Conservation (phyloP, 192 early-diverging fungal genomes). For the Linnemannia elongata region DNA sequence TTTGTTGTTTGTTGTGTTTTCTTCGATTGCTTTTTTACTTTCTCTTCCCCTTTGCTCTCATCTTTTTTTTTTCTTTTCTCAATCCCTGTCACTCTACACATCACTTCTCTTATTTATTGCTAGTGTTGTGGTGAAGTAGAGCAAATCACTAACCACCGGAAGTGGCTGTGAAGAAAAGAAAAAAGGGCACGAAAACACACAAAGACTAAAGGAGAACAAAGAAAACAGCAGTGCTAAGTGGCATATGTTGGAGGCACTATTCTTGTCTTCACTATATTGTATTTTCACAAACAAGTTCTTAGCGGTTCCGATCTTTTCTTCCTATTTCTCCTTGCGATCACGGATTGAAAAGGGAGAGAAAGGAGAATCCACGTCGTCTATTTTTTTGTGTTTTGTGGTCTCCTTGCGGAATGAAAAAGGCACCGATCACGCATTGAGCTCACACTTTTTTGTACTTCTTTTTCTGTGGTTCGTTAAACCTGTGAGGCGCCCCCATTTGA, state of each 20-base stretch:
- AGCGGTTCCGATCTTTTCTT: background rate
- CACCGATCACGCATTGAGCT: background rate
- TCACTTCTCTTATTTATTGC: background rate
- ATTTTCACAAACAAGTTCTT: background rate
- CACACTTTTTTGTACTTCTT: background rate
- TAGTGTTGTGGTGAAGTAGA: background rate
- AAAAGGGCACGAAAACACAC: background rate
- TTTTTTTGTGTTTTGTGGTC: background rate
- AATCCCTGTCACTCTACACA: background rate
- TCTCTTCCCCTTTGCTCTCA: background rate
- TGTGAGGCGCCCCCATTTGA: too few relatives aligned
- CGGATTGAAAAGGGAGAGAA: background rate
- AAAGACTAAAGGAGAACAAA: too few relatives aligned
- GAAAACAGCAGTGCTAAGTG: background rate
- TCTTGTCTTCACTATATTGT: background rate
- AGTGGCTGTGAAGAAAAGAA: background rate
- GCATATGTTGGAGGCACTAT: background rate
- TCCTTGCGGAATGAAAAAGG: background rate
- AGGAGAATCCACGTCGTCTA: background rate
- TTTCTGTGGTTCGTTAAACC: background rate
- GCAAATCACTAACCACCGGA: background rate
- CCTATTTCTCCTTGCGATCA: background rate
- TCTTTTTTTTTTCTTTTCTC: background rate
- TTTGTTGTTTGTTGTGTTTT: background rate
- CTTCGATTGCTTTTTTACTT: background rate